Percentiles rank a stretch among this genome's conserved stretches.
phyloP scores from a whole-genome alignment of 2,329 filamentous ascomycete genomes.

The Coleophoma eucalyptorum region DNA sequence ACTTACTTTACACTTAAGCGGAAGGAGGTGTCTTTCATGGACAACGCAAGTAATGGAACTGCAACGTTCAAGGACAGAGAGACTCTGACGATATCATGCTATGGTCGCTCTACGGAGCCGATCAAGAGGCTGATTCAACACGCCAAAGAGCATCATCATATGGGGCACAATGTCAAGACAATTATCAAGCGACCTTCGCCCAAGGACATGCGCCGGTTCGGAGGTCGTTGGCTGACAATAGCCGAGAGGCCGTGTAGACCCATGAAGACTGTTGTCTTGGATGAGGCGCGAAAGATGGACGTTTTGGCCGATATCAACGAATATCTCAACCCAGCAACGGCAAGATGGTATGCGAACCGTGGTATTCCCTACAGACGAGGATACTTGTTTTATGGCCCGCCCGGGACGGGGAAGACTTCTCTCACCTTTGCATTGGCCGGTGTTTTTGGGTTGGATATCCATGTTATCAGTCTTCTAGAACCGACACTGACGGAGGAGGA shows the following conservation, averaged over 20 bases:
- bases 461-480: constrained; percentile 58
- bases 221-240: constrained; percentile 50
- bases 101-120: constrained; percentile 44
- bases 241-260: constrained; percentile 63
- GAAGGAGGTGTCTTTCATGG: constrained; percentile 18
- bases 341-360: constrained; percentile 69
- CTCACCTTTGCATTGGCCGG: constrained; percentile 64
- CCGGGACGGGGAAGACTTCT: constrained; percentile 70
- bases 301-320: constrained; percentile 73
- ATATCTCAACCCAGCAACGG: constrained; percentile 67
- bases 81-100: constrained; percentile 49
- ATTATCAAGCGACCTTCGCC: constrained; percentile 50
- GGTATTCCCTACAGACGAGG: constrained; percentile 75
- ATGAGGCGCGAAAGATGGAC: constrained; percentile 59
- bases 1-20: constrained; percentile 42
- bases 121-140: constrained; percentile 53
- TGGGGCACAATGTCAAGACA: constrained; percentile 51
- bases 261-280: constrained; percentile 73
- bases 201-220: constrained; percentile 41
- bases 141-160: constrained; percentile 48
- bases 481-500: constrained; percentile 59
- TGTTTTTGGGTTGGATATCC: constrained; percentile 63
- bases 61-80: constrained; percentile 45
- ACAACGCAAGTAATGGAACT: constrained; percentile 10
- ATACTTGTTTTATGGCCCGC: constrained; percentile 74